Conservation (phyloP, 1,284 basidiomycete genomes). For the Cutaneotrichosporon sp. region DNA sequence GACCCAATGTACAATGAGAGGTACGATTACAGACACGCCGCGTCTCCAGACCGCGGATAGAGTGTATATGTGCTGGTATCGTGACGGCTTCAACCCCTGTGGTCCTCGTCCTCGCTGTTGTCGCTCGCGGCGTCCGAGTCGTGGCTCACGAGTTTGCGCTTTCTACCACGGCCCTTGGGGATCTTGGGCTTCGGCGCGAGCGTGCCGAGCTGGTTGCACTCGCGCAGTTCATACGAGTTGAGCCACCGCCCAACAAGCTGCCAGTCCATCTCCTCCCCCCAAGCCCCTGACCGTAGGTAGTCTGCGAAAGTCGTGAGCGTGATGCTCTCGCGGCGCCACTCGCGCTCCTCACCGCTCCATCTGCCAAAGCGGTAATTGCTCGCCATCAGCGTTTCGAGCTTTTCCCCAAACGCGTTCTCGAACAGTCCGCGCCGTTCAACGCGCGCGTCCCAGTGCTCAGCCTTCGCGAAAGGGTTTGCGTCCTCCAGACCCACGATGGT, state of each 20-base stretch:
- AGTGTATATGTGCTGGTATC: too few species aligned
- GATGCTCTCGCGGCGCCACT: neutral
- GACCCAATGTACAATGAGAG: neutral
- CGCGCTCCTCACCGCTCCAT: conserved; percentile 1
- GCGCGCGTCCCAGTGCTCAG: conserved; percentile 2
- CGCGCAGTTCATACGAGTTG: conserved; percentile 12
- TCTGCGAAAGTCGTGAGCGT: conserved; percentile 6
- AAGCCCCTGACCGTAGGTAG: conserved; percentile 11
- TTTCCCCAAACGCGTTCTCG: neutral
- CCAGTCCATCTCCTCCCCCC: conserved; percentile 15
- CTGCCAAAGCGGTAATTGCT: neutral
- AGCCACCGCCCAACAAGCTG: conserved; percentile 17
- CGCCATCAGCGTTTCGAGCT: neutral
- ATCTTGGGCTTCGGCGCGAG: neutral
- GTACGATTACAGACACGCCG: too few species aligned
- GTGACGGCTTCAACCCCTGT: neutral
- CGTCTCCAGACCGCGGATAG: too few species aligned
- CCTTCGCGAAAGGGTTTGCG: conserved; percentile 12
- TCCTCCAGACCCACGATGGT: conserved; percentile 20
- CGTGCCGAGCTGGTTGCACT: neutral
- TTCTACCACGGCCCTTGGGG: neutral
- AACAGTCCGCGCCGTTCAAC: neutral
- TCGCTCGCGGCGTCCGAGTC: neutral
- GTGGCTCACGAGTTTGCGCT: neutral
- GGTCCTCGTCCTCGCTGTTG: conserved; percentile 1